Percentiles rank a stretch among this genome's conserved stretches.
Conservation (phyloP, 139 green algal species). For the Ettlia oleoabundans region DNA sequence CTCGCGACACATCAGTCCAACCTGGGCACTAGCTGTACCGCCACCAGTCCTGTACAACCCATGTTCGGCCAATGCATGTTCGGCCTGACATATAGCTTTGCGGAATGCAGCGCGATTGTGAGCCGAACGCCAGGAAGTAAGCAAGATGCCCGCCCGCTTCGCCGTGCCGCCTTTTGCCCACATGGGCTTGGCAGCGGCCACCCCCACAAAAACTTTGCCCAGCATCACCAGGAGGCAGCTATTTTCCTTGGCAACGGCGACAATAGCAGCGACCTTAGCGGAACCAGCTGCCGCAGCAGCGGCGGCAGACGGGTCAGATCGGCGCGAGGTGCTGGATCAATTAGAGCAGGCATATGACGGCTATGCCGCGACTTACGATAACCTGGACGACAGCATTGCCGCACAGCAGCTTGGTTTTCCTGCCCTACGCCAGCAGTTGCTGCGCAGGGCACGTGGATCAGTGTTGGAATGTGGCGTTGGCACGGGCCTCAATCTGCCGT, state of each 20-base stretch:
- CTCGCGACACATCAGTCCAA: too few species aligned
- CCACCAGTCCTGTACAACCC: too few species aligned
- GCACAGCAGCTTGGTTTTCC: slow-evolving; percentile 65
- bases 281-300: background rate
- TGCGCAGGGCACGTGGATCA: slow-evolving; percentile 46
- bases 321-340: background rate
- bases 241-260: background rate
- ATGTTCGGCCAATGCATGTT: too few species aligned
- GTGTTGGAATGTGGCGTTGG: slow-evolving; percentile 78
- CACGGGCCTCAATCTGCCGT: slow-evolving; percentile 76
- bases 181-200: too few species aligned
- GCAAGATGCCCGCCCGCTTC: too few species aligned
- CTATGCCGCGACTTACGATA: slow-evolving; percentile 59
- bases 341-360: slow-evolving; percentile 25
- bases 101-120: too few species aligned
- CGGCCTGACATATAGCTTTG: too few species aligned
- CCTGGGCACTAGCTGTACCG: too few species aligned
- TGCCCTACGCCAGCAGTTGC: slow-evolving; percentile 50
- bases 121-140: too few species aligned
- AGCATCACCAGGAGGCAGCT: background rate
- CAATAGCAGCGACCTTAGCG: background rate
- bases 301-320: background rate
- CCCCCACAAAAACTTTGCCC: too few species aligned
- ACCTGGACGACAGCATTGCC: slow-evolving; percentile 61
- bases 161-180: too few species aligned